phyloP scores from a whole-genome alignment of 352 stramenopile genomes.

The Globisporangium echinulatum region DNA sequence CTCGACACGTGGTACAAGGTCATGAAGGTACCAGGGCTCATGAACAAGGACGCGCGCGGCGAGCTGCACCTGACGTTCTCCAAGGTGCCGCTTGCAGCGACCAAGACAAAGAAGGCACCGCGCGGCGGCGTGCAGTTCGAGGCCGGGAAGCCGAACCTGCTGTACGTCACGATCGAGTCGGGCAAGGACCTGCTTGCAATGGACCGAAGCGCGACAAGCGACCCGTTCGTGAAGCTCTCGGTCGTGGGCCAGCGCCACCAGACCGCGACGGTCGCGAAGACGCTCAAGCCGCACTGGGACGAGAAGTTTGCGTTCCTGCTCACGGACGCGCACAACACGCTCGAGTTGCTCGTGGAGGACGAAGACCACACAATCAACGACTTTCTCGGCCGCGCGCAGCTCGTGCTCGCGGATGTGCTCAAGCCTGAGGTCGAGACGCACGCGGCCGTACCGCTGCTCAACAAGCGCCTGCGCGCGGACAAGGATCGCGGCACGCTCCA shows the following conservation, averaged over 20 bases:
- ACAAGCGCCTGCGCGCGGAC: slow-evolving; percentile 47
- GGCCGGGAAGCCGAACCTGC: slow-evolving; percentile 35
- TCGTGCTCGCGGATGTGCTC: slow-evolving; percentile 41
- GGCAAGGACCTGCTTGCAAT: slow-evolving; percentile 75
- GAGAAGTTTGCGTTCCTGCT: slow-evolving; percentile 59
- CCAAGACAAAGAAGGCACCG: background rate
- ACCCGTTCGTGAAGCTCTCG: slow-evolving; percentile 83
- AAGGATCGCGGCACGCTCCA: slow-evolving; percentile 55
- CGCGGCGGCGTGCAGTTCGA: slow-evolving; percentile 2
- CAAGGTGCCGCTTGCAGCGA: background rate
- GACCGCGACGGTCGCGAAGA: slow-evolving; percentile 61
- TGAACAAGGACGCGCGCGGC: slow-evolving; percentile 48
- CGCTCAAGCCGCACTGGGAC: slow-evolving; percentile 73
- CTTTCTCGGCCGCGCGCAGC: slow-evolving; percentile 51
- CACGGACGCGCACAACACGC: slow-evolving; percentile 30
- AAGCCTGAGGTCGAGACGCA: slow-evolving; percentile 37
- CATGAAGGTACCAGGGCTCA: slow-evolving; percentile 29
- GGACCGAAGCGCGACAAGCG: slow-evolving; percentile 68
- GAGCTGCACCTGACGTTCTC: slow-evolving; percentile 47
- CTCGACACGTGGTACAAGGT: slow-evolving; percentile 45
- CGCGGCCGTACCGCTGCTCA: slow-evolving; percentile 37
- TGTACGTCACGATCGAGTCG: slow-evolving; percentile 70
- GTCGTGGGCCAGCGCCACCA: slow-evolving; percentile 66
- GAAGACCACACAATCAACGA: slow-evolving; percentile 69
- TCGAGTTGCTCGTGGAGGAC: slow-evolving; percentile 59